Conservation (phyloP, 139 green algal genomes). For the Chlamydomonas sphaeroides region DNA sequence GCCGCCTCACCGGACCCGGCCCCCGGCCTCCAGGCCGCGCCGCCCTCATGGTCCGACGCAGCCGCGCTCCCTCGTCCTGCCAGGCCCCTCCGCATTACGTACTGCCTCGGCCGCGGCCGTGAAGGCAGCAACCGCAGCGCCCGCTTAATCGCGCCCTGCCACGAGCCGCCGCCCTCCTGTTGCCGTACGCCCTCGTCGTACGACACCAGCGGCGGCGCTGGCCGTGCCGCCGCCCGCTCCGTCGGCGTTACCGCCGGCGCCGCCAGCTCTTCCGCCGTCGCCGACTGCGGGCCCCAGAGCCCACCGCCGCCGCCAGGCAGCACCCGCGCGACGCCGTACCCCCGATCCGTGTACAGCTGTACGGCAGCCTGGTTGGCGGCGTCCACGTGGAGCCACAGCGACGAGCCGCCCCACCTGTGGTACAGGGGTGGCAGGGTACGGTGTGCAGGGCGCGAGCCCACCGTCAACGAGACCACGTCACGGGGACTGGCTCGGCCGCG, state of each 20-base stretch:
- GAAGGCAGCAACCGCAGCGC: too few relatives aligned
- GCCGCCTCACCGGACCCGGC: too few relatives aligned
- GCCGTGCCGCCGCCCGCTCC: not conserved
- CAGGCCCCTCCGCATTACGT: too few relatives aligned
- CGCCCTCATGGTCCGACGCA: too few relatives aligned
- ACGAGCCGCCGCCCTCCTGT: too few relatives aligned
- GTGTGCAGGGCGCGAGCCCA: not conserved
- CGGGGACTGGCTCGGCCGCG: not conserved
- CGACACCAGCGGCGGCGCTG: not conserved
- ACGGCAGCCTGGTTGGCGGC: constrained; percentile 29
- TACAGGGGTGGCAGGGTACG: not conserved
- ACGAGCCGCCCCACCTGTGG: constrained; percentile 24
- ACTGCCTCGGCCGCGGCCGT: too few relatives aligned
- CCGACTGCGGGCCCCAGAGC: not conserved
- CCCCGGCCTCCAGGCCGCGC: too few relatives aligned
- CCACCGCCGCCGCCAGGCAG: too few relatives aligned
- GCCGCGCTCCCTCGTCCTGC: too few relatives aligned
- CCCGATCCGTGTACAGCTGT: constrained; percentile 29
- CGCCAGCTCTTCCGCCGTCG: too few relatives aligned
- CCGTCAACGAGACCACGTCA: not conserved
- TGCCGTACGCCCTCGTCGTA: too few relatives aligned
- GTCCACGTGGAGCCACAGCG: constrained; percentile 40
- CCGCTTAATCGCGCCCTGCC: too few relatives aligned
- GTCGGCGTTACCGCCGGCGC: not conserved
- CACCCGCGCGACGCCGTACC: constrained; percentile 20